Base-by-base conservation (phyloP, 1,139 yeast species). In the Entelexis paramagnoliae region DNA sequence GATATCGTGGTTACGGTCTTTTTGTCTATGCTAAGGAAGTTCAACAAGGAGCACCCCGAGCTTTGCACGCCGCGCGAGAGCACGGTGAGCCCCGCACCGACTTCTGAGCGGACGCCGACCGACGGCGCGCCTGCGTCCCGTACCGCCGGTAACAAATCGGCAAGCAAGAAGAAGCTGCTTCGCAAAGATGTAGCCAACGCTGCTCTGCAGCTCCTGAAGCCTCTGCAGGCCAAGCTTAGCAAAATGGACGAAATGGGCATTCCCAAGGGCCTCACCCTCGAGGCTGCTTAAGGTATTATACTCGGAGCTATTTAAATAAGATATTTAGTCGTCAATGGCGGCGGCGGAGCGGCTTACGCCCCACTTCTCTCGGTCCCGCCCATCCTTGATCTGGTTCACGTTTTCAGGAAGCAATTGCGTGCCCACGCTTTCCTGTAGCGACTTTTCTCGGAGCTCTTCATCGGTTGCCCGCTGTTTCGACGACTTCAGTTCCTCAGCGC, bases 1-100 rank as follows among this genome's bases (percentile, higher is more conserved):
- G 94, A 86, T 59, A 75, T 87, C 0, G 77, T 79, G 55, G 81
- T 82, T 30, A 75, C 83, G 2, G 64, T 83, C 0, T 86, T 75
- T 62, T 66, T 85, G 58, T 71, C 70, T 49, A 65, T 83, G 9
- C 81, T 71, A 29, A 46, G 24, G 13, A 32, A 28, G 13, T 54
- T 42, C 14, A 44, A 30, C 29, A 11, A 50, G 34, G 33, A 42
- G 28, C 36, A 24, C 40, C 47, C 51, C 2, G 42, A 13, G 10
- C n/a, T 11, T 20, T 4, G 26, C 32, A 55, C 38, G 28, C 51
- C 54, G 5, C 50, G 41, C 13, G 51, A 52, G 38, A 34, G 6
- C 8, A 2, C 41, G 16, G 13, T 32, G 24, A 26, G 30, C 5
- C 10, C 26, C 9, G 29, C 6, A 1, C 22, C 42, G 8, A 13